Evolutionary conservation across 2,329 filamentous ascomycete species (phyloP).

Genomic region (Fusarium temperatum): DNA sequence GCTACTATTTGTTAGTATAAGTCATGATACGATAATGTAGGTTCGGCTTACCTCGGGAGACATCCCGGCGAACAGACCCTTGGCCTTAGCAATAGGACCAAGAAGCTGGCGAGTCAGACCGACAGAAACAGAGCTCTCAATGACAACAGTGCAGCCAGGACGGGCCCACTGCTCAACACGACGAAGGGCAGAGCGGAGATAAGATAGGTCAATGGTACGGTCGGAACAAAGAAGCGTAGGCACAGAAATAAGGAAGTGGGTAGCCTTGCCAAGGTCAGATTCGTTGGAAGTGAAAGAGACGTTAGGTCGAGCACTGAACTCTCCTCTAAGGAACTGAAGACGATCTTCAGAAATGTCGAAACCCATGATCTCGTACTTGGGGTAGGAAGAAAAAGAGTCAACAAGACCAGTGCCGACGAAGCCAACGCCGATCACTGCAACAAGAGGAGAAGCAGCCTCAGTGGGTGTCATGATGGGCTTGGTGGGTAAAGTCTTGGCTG

Average conservation of each 20-base stretch:
- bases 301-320: slow-evolving; percentile 33
- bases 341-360: slow-evolving; percentile 56
- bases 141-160: slow-evolving; percentile 56
- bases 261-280: slow-evolving; percentile 51
- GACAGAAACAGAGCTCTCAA: slow-evolving; percentile 62
- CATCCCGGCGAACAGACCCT: slow-evolving; percentile 58
- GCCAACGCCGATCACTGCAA: slow-evolving; percentile 61
- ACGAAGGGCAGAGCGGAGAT: slow-evolving; percentile 53
- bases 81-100: slow-evolving; percentile 52
- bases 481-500: not conserved
- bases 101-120: slow-evolving; percentile 63
- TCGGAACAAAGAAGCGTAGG: slow-evolving; percentile 59
- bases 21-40: rapidly evolving
- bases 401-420: slow-evolving; percentile 62
- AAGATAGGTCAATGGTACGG: slow-evolving; percentile 57
- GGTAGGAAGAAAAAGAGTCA: slow-evolving; percentile 48
- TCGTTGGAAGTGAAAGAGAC: slow-evolving; percentile 49
- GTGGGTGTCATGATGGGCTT: not conserved
- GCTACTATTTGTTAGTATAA: slow-evolving; percentile 40
- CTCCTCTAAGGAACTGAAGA: slow-evolving; percentile 45
- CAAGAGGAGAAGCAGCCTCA: slow-evolving; percentile 41
- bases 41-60: slow-evolving; percentile 49
- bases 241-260: slow-evolving; percentile 62
- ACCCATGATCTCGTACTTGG: slow-evolving; percentile 52
- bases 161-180: slow-evolving; percentile 52